Base-by-base conservation (phyloP, 2,329 filamentous ascomycete genomes). In the Metarhizium guizhouense region DNA sequence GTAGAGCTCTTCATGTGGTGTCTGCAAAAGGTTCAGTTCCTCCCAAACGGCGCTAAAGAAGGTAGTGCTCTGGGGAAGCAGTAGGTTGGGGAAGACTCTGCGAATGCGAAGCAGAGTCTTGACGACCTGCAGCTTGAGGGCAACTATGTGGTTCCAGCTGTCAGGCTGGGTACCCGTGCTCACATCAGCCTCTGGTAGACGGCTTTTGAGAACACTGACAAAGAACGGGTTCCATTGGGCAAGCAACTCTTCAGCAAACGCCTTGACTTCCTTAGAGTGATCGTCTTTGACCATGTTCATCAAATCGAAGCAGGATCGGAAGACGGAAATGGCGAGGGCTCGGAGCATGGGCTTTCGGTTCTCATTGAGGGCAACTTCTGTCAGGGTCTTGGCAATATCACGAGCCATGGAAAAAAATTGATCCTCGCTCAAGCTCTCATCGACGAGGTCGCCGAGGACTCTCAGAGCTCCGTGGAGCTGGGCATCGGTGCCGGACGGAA, bases 201-300 rank as follows among this genome's bases (percentile, higher is more conserved):
- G 80, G 32, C 83, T 78, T 72, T 94, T 91, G 68, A 97, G 77
- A 8, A 87, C 83, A 43, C 82, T 80, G 62, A 90, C 79, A 75
- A 97, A 94, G 75, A 96, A 96, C 4, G 92, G 90, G 59, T 89
- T 86, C 94, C 94, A 99, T 52, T 83, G 82, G 62, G 79, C 80
- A 51, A 97, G 78, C 0, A 90, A 84, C 66, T 95, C 88, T 58
- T 96, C 90, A 54, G 93, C 91, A 69, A 99, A 99, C 1, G 79
- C 80, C 71, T 90, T 94, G 58, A 97, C 90, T 55, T 89, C 89
- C 56, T 81, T 80, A 65, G 89, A 88, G 72, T 97, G 89, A 63
- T 95, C 90, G 62, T 96, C 92, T 77, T 96, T 88, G 61, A 97
- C 88, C 83, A 96, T 95, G 72, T 97, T 91, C 74, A 99, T 83